Percentiles rank a stretch among this genome's conserved stretches.
phyloP scores from a whole-genome alignment of 352 stramenopile species.

The Elongisporangium anandrum region DNA sequence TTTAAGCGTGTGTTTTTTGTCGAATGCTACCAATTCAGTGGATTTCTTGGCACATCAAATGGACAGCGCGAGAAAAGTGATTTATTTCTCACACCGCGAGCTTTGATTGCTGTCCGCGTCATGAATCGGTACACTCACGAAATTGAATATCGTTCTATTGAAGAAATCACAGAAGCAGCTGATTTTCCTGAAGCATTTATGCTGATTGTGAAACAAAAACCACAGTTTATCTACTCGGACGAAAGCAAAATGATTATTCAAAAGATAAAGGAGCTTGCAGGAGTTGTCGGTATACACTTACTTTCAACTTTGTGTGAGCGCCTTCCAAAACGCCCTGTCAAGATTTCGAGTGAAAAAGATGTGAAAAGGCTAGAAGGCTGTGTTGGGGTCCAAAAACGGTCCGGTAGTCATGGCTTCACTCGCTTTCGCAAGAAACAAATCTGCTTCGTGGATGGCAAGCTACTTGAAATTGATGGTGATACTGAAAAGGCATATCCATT shows the following conservation, averaged over 20 bases:
- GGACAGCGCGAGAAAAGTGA: conserved; percentile 74
- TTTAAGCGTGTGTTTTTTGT: conserved; percentile 69
- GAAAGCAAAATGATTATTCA: conserved; percentile 51
- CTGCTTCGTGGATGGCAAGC: conserved; percentile 30
- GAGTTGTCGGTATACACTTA: conserved; percentile 62
- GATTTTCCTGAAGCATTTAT: conserved; percentile 57
- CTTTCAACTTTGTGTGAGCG: conserved; percentile 23
- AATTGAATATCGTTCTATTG: conserved; percentile 65
- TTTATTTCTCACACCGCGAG: conserved; percentile 63
- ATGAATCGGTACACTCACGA: conserved; percentile 69
- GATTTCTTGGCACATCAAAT: conserved; percentile 61
- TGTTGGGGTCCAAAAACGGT: conserved; percentile 53
- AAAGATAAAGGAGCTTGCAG: conserved; percentile 57
- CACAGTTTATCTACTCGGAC: conserved; percentile 74
- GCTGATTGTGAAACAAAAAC: conserved; percentile 49
- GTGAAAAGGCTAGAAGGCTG: conserved; percentile 36
- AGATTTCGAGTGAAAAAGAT: conserved; percentile 28
- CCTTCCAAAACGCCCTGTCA: conserved; percentile 46
- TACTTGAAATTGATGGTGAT: conserved; percentile 9
- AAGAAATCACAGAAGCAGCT: conserved; percentile 37
- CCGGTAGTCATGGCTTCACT: conserved; percentile 51
- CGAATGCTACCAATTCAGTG: conserved; percentile 69
- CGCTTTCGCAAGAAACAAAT: conserved; percentile 63
- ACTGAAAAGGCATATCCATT: conserved; percentile 61
- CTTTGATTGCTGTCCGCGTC: conserved; percentile 57